A percentile compares a stretch with the other conserved stretches of the same genome.
Evolutionary conservation across 2,329 filamentous ascomycete genomes (phyloP).

Genomic region (Venturia aucupariae): DNA sequence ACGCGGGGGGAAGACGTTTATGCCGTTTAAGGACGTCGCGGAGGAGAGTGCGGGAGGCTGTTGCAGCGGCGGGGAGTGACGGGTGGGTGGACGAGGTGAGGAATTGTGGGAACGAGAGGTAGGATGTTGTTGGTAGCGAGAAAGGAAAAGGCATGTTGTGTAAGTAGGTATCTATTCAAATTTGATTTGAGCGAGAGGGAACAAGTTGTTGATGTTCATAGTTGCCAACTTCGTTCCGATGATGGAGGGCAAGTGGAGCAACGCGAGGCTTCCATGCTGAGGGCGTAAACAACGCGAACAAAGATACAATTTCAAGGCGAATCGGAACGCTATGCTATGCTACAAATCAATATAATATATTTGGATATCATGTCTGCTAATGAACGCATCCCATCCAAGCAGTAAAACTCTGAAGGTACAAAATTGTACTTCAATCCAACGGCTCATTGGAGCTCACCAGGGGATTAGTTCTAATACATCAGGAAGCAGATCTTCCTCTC

Average conservation of each 20-base stretch:
- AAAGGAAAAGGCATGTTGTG: constrained; percentile 78
- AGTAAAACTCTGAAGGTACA: neutral
- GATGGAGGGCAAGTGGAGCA: neutral
- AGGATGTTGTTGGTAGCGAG: constrained; percentile 77
- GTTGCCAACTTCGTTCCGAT: neutral
- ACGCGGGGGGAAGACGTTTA: constrained; percentile 68
- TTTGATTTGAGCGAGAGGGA: neutral
- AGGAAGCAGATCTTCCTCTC: neutral
- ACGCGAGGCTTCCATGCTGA: neutral
- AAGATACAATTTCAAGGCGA: neutral
- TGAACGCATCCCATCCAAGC: neutral
- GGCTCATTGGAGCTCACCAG: neutral
- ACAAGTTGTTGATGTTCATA: neutral
- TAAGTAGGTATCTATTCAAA: neutral
- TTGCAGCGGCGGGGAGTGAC: constrained; percentile 72
- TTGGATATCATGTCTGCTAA: neutral
- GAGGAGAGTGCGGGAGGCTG: constrained; percentile 74
- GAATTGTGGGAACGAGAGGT: constrained; percentile 69
- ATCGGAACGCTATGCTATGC: neutral
- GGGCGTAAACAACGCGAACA: neutral
- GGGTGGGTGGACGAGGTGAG: constrained; percentile 78
- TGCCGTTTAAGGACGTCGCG: constrained; percentile 78
- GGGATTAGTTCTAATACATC: neutral
- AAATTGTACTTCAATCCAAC: neutral
- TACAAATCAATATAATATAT: neutral